These are phyloP conservation scores for Citrullus amarus DNA, from an alignment of 306 rosid genomes.

Conservation along the genomic window DNA sequence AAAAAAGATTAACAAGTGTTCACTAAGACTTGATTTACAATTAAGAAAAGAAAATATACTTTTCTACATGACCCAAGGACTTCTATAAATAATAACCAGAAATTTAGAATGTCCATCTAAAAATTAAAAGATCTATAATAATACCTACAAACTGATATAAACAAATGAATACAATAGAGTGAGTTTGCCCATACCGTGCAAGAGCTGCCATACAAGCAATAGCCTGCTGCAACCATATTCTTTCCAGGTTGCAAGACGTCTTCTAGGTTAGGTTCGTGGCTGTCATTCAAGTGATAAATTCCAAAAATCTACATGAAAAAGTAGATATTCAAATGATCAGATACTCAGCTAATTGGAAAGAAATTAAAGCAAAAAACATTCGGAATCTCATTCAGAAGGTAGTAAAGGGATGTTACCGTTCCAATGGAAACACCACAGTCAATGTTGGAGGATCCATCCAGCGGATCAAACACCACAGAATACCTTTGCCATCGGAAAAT, in stretches of 20 bases:
- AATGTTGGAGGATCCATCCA: constrained; percentile 66
- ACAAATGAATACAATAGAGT: constrained; percentile 10
- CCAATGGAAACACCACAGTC: constrained; percentile 98
- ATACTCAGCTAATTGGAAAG: neutral
- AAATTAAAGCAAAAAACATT: neutral
- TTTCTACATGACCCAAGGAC: neutral
- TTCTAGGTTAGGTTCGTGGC: constrained; percentile 45
- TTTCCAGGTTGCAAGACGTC: constrained; percentile 90
- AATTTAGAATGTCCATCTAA: neutral
- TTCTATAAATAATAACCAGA: neutral
- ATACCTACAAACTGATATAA: neutral
- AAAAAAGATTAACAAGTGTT: neutral
- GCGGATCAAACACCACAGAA: constrained; percentile 76
- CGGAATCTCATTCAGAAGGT: neutral
- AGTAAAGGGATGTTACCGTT: constrained; percentile 31
- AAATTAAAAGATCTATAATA: neutral
- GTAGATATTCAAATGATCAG: neutral
- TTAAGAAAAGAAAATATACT: neutral
- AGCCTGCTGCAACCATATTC: constrained; percentile 92
- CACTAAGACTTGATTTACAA: neutral
- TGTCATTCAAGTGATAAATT: constrained; percentile 54
- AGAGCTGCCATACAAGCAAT: constrained; percentile 99
- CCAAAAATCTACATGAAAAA: constrained; percentile 62
- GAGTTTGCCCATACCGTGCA: constrained; percentile 56
- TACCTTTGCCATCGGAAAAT: constrained; percentile 38